Evolutionary conservation across 2,329 filamentous ascomycete species (phyloP), one percentile per base, ranked within the genome.

Genomic region (Colletotrichum cordylinicola): DNA sequence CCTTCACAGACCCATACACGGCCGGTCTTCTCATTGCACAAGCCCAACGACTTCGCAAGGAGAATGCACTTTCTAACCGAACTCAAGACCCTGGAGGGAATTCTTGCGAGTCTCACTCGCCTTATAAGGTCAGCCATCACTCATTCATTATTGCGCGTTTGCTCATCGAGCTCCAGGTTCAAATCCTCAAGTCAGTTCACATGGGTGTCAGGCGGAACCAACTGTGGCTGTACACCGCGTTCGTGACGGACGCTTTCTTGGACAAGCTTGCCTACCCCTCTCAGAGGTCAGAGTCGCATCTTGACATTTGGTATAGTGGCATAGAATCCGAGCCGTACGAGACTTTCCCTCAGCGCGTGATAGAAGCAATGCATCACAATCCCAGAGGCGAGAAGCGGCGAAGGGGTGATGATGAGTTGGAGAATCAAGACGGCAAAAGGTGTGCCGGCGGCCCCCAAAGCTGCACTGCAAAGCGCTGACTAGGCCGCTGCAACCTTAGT

Each of bases 151-250:
- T 12, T 0, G 39, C 0, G n/a, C 18, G 39, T 48, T 48, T 48
- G 39, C 39, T 48, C 12, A 48, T 1, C 0, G 3, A 48, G 0
- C 18, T 2, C 0, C 18, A 48, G 9, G 39, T 48, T 12, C 39
- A 48, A 12, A 0, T 48, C 0, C 0, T 48, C 0, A 48, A 48
- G 0, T 48, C 9, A 48, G 39, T 48, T 0, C 39, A n/a, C 1
- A 48, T 48, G 39, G 39, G 39, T 18, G 0, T 48, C 9, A 12
- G 39, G 39, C n/a, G 39, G 39, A 12, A n/a, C 0, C 39, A 48
- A 0, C 39, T 33, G 27, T 31, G 56, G 15, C 4, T 61, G 16
- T 61, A 61, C 27, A 31, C 56, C 0, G 56, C 56, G 16, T 35
- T 29, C 6, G 31, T 61, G 8, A 29, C 24, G 27, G 31, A 61